Conservation (phyloP, 768 basidiomycete genomes). For the Lanmaoa rubissima region DNA sequence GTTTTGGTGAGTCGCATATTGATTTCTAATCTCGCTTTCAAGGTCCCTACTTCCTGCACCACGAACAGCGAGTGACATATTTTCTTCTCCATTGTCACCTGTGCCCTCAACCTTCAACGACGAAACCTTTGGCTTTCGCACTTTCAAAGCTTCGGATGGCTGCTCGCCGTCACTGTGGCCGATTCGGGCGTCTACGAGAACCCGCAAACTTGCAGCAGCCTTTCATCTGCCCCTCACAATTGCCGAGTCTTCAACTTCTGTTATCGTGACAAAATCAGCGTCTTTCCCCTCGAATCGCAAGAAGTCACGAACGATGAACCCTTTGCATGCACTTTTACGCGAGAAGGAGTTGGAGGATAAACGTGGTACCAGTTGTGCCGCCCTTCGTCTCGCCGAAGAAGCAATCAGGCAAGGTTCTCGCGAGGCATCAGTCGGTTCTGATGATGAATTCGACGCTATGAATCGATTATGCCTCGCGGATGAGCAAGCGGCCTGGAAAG, state of each 20-base stretch:
- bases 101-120: constrained; percentile 11
- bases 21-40: not conserved
- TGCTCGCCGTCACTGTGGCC: constrained; percentile 6
- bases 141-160: not conserved
- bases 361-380: constrained; percentile 38
- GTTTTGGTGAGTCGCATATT: not conserved
- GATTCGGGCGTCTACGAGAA: constrained; percentile 20
- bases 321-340: constrained; percentile 52
- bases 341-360: constrained; percentile 42
- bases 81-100: constrained; percentile 26
- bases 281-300: constrained; percentile 12
- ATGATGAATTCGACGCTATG: constrained; percentile 23
- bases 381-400: constrained; percentile 46
- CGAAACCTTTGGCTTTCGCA: not conserved
- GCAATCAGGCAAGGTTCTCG: constrained; percentile 33
- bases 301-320: constrained; percentile 38
- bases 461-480: constrained; percentile 27
- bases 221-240: constrained; percentile 14
- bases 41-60: constrained; percentile 9
- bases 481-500: constrained; percentile 40
- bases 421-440: constrained; percentile 17
- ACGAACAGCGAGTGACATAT: not conserved
- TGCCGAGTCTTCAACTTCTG: constrained; percentile 4
- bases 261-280: not conserved
- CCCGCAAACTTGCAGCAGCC: constrained; percentile 12